Evolutionary conservation across 805 yeast species (phyloP).

Genomic region (Starmerella sirachaensis): DNA sequence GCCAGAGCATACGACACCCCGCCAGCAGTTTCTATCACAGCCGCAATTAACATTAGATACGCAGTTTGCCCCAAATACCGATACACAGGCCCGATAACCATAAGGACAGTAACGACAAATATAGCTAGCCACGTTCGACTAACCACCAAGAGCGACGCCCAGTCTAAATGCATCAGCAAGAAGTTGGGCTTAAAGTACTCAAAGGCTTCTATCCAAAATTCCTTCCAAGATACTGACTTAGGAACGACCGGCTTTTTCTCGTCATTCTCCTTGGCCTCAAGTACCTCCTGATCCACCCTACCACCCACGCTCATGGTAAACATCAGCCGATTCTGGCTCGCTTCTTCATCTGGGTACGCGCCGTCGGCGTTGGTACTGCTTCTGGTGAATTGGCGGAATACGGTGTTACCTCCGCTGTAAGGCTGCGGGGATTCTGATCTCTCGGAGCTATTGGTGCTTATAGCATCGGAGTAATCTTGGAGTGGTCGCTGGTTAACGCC

Average conservation of each 20-base stretch:
- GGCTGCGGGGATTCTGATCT: too few species aligned
- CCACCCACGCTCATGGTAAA: too few species aligned
- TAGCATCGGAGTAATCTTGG: too few species aligned
- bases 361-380: too few species aligned
- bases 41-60: conserved; percentile 17
- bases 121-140: conserved; percentile 22
- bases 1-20: conserved; percentile 17
- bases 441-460: too few species aligned
- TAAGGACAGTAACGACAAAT: conserved; percentile 17
- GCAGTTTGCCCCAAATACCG: conserved; percentile 21
- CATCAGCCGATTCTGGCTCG: not conserved
- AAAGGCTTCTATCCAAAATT: not conserved
- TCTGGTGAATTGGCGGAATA: too few species aligned
- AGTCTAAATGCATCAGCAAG: conserved; percentile 22
- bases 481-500: too few species aligned
- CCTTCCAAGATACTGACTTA: not conserved
- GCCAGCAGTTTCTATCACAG: conserved; percentile 21
- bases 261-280: not conserved
- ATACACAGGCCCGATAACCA: conserved; percentile 7
- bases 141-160: conserved; percentile 16
- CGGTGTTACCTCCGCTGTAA: too few species aligned
- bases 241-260: not conserved
- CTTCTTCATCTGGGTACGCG: not conserved
- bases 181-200: conserved; percentile 11
- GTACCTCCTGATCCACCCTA: not conserved